These are phyloP conservation scores for Hura crepitans DNA, from an alignment of 441 rosid species.

Conservation along the genomic window DNA sequence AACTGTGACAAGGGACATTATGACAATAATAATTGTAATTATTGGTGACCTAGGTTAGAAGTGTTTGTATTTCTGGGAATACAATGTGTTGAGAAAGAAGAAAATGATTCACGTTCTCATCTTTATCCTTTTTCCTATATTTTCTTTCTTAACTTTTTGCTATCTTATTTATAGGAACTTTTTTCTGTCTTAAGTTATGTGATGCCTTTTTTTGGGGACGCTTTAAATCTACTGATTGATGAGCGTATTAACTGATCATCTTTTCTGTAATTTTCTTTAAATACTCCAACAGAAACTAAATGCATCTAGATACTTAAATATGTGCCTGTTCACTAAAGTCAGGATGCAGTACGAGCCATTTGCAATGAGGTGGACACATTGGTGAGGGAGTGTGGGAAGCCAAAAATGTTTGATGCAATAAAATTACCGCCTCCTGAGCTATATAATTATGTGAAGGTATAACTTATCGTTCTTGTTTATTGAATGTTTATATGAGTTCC, in stretches of 20 bases:
- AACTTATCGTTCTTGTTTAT: conserved; percentile 18
- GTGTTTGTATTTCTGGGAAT: background rate
- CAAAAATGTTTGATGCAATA: conserved; percentile 86
- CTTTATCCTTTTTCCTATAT: background rate
- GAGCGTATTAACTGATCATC: background rate
- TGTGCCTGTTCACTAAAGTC: conserved; percentile 35
- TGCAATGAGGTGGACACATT: conserved; percentile 68
- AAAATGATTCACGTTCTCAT: background rate
- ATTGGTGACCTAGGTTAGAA: background rate
- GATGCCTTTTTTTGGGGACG: background rate
- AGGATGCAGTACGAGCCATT: conserved; percentile 85
- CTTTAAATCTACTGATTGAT: background rate
- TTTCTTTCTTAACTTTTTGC: background rate
- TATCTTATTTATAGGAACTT: background rate
- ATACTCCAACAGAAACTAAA: background rate
- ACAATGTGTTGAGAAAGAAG: background rate
- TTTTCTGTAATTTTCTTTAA: background rate
- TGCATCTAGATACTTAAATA: conserved; percentile 4
- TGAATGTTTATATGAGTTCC: background rate
- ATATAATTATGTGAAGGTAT: conserved; percentile 83
- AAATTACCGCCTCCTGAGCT: conserved; percentile 86
- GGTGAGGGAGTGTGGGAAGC: conserved; percentile 75
- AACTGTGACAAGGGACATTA: background rate
- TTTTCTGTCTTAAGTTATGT: background rate
- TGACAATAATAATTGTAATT: background rate